Evolutionary conservation across 2,329 filamentous ascomycete genomes (phyloP), one percentile per base, ranked within the genome.

Genomic region (Exophiala sideris): DNA sequence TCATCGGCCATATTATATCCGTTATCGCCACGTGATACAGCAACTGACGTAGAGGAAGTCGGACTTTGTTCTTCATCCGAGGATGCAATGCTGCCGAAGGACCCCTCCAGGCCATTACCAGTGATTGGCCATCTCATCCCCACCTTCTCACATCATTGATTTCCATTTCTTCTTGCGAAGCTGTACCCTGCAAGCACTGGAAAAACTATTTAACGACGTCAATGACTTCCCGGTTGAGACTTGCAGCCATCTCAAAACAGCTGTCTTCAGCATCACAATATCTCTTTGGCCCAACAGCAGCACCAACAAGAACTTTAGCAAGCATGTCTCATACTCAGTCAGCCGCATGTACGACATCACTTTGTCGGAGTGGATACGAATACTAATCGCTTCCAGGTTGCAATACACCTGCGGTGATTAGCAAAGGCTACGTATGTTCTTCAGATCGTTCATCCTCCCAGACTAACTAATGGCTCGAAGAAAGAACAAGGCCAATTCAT

Each of bases 401-500:
- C 57, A 60, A 60, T 21, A 60, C 57, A 12, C 57, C 57, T 14
- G 57, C 54, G 14, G 54, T 57, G 34, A 50, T 60, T 6, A 53
- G 54, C 46, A 48, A 54, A 41, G 57, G 51, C 45, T 60, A 60
- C 29, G 52, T 55, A 36, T 18, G 33, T 40, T 33, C 39, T 20
- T 20, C 21, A 12, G 14, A 18, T 12, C 32, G n/a, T 3, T 3
- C n/a, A 20, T 21, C 4, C 16, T 16, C 8, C 12, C 34, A 42
- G 40, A 8, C 7, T 12, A 8, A 33, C 35, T 24, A 32, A 7
- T 4, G 21, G 47, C 20, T 9, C 34, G n/a, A 24, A 55, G 52
- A 45, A 57, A 51, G 54, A 60, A 39, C 84, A 84, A 69, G 82
- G 82, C 48, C 71, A 79, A 62, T 85, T 78, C 65, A 81, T 77